Evolutionary conservation across 2,329 filamentous ascomycete species (phyloP).

Genomic region (Scytalidium sp.): DNA sequence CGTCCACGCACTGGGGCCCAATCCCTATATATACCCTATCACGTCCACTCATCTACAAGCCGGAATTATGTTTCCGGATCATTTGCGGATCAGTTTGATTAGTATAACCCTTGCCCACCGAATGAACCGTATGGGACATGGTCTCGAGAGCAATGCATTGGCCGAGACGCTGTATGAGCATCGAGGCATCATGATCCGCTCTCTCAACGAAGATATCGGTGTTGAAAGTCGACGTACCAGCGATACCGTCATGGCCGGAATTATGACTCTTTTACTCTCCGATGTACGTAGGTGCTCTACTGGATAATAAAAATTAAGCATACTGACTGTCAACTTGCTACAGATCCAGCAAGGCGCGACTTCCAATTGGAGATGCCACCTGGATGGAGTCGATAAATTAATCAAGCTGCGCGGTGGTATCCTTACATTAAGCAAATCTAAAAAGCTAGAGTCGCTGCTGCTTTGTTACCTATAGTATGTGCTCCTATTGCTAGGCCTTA

Average conservation of each 20-base stretch:
- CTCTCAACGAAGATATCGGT: conserved; percentile 17
- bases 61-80: conserved; percentile 21
- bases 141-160: neutral
- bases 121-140: conserved; percentile 24
- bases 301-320: neutral
- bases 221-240: conserved; percentile 14
- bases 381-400: conserved; percentile 30
- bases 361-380: conserved; percentile 31
- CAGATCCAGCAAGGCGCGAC: conserved; percentile 29
- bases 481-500: neutral
- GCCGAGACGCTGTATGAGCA: neutral
- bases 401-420: conserved; percentile 32
- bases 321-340: neutral
- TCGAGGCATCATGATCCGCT: neutral
- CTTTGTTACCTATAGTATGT: conserved; percentile 25
- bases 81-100: conserved; percentile 26
- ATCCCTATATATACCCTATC: conserved; percentile 24
- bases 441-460: conserved; percentile 21
- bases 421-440: conserved; percentile 13
- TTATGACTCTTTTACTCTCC: conserved; percentile 28
- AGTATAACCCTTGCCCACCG: conserved; percentile 32
- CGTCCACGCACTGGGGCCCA: conserved; percentile 21
- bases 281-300: conserved; percentile 24
- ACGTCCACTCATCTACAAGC: conserved; percentile 15
- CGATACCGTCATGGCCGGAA: conserved; percentile 29